phyloP scores from a whole-genome alignment of 805 yeast species.

The Metschnikowia picachoensis region DNA sequence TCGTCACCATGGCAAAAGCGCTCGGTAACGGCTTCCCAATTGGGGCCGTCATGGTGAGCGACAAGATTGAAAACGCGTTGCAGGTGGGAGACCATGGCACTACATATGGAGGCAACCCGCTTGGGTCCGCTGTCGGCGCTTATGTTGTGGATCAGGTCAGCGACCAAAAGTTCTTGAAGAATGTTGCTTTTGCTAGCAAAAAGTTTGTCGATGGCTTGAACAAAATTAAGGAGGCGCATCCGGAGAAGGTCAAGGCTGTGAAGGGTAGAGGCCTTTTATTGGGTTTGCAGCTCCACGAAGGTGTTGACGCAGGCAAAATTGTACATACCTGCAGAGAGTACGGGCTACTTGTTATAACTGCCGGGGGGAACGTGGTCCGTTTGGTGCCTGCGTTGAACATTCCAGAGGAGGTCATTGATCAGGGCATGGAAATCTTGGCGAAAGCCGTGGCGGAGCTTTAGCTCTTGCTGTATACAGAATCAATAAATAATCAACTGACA shows the following conservation, averaged over 20 bases:
- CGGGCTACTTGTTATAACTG: slow-evolving; percentile 83
- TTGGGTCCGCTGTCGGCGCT: slow-evolving; percentile 77
- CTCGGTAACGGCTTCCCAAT: slow-evolving; percentile 96
- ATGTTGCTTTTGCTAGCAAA: slow-evolving; percentile 60
- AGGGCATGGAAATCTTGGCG: slow-evolving; percentile 71
- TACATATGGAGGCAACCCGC: slow-evolving; percentile 95
- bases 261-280: slow-evolving; percentile 88
- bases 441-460: slow-evolving; percentile 40
- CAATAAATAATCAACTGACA: no score
- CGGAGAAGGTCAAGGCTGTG: slow-evolving; percentile 58
- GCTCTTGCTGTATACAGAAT: no score
- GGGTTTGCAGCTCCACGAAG: slow-evolving; percentile 66
- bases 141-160: slow-evolving; percentile 72
- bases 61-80: slow-evolving; percentile 65
- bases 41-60: slow-evolving; percentile 88
- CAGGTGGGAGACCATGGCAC: slow-evolving; percentile 97
- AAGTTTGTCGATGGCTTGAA: slow-evolving; percentile 49
- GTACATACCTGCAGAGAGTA: slow-evolving; percentile 67
- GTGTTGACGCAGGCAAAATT: slow-evolving; percentile 58
- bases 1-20: slow-evolving; percentile 92
- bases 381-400: slow-evolving; percentile 91
- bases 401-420: slow-evolving; percentile 58
- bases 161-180: slow-evolving; percentile 51
- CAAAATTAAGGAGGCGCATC: slow-evolving; percentile 50
- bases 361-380: slow-evolving; percentile 88